These are phyloP conservation scores for Corchorus olitorius DNA, from an alignment of 345 rosid genomes.

Conservation along the genomic window DNA sequence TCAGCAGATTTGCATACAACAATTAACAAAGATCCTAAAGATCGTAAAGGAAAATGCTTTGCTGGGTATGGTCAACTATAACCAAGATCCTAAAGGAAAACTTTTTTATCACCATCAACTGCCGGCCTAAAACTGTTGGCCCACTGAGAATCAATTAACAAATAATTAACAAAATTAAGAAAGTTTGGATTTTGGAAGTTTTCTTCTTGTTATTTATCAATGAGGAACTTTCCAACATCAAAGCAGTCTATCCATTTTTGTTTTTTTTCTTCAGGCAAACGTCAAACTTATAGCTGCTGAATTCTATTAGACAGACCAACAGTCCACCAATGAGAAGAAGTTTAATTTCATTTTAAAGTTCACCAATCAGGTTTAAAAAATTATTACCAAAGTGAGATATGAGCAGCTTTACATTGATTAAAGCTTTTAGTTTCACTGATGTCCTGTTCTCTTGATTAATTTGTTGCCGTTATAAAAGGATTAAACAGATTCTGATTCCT, in stretches of 20 bases:
- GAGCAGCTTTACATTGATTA: no score
- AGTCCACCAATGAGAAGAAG: neutral
- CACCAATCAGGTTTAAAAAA: neutral
- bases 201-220: constrained; percentile 14
- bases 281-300: neutral
- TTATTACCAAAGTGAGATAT: no score
- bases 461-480: no score
- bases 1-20: no score
- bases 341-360: neutral
- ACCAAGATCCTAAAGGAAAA: no score
- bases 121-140: constrained; percentile 8
- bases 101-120: neutral
- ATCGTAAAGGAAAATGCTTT: no score
- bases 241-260: neutral
- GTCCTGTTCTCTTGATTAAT: no score
- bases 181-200: neutral
- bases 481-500: no score
- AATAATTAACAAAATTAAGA: neutral
- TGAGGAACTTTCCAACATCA: neutral
- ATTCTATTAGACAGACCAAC: neutral
- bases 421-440: no score
- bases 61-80: neutral
- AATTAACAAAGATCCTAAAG: no score
- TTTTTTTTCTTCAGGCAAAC: neutral
- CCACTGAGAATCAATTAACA: neutral